Percentiles rank a stretch among this genome's conserved stretches.
Conservation (phyloP, 2,329 filamentous ascomycete genomes). For the Pestalotiopsis sp. region DNA sequence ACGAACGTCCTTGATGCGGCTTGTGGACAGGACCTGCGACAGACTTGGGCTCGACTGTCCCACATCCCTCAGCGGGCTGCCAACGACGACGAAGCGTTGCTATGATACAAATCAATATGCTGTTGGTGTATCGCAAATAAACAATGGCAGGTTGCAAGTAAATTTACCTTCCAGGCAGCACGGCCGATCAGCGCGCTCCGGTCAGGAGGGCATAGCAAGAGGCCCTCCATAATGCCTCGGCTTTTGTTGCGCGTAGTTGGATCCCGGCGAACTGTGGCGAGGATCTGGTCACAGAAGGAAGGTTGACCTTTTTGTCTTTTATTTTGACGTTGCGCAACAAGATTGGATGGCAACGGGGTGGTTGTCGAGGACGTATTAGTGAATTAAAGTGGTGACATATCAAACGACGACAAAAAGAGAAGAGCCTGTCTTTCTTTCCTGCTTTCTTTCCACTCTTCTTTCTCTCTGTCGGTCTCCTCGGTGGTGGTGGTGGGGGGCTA, state of each 20-base stretch:
- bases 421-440: constrained; percentile 6
- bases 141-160: background rate
- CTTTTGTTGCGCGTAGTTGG: background rate
- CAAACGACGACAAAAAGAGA: background rate
- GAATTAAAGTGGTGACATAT: constrained; percentile 1
- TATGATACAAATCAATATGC: constrained; percentile 32
- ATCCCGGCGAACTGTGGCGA: background rate
- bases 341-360: background rate
- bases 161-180: constrained; percentile 54
- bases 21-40: constrained; percentile 42
- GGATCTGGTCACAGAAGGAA: background rate
- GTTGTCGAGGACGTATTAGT: background rate
- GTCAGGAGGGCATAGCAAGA: constrained; percentile 53
- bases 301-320: background rate
- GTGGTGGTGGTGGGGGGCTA: background rate
- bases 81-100: constrained; percentile 63
- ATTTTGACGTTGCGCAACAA: background rate
- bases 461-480: background rate
- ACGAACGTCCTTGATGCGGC: constrained; percentile 40
- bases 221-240: constrained; percentile 47
- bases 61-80: constrained; percentile 39
- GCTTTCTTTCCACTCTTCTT: constrained; percentile 13
- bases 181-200: constrained; percentile 54
- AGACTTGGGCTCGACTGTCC: constrained; percentile 38
- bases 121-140: constrained; percentile 7